Percentiles rank a stretch among this genome's conserved stretches.
These are phyloP conservation scores for Phytophthora multivora DNA, from an alignment of 352 stramenopile genomes.

Conservation along the genomic window DNA sequence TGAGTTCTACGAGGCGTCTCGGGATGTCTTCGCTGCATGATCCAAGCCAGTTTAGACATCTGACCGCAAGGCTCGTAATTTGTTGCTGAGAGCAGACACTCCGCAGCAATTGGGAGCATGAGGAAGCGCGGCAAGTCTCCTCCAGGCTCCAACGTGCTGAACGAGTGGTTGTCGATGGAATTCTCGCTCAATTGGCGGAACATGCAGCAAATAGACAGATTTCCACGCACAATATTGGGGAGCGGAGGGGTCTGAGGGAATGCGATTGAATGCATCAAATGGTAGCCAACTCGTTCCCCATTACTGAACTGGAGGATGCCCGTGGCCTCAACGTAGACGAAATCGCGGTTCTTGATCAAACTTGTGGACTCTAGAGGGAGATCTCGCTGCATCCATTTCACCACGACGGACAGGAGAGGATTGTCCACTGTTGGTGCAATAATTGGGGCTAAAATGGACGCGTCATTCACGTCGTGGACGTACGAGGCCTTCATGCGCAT, in stretches of 20 bases:
- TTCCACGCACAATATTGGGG: conserved; percentile 34
- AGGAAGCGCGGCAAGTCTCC: conserved; percentile 2
- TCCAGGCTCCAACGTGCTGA: conserved; percentile 3
- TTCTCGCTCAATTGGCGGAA: conserved; percentile 47
- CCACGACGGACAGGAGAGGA: conserved; percentile 8
- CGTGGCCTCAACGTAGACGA: conserved; percentile 15
- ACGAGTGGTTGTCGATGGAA: conserved; percentile 7
- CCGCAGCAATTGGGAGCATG: conserved; percentile 5
- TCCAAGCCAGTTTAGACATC: conserved; percentile 31
- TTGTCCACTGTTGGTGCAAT: not conserved
- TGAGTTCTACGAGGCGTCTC: not conserved
- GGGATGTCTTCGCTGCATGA: conserved; percentile 12
- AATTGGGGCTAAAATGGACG: conserved; percentile 8
- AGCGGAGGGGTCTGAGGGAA: conserved; percentile 39
- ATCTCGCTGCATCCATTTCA: conserved; percentile 18
- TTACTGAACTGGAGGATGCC: not conserved
- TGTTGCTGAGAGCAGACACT: conserved; percentile 6
- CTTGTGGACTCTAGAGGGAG: conserved; percentile 9
- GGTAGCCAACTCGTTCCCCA: conserved; percentile 39
- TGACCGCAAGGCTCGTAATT: conserved; percentile 29
- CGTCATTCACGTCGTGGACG: conserved; percentile 7
- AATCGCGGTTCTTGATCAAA: conserved; percentile 18
- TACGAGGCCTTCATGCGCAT: conserved; percentile 17
- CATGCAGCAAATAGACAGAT: conserved; percentile 51
- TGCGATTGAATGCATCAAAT: conserved; percentile 56